phyloP scores from a whole-genome alignment of 2,329 filamentous ascomycete genomes.

The Talaromyces albobiverticillius region DNA sequence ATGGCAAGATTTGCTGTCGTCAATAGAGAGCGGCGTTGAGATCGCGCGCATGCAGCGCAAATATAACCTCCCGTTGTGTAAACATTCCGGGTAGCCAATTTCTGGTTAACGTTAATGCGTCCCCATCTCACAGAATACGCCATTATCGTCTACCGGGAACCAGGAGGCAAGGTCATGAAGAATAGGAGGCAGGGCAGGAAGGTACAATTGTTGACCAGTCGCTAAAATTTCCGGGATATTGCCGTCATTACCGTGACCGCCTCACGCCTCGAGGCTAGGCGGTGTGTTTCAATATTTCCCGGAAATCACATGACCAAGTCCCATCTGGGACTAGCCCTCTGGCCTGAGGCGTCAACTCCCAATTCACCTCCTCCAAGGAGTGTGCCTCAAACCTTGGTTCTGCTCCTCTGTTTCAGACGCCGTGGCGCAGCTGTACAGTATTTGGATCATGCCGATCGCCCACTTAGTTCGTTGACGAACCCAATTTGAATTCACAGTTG shows the following conservation, averaged over 20 bases:
- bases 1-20: conserved; percentile 3
- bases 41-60: conserved; percentile 16
- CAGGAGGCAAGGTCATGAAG: not conserved
- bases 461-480: not conserved
- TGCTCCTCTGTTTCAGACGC: no score
- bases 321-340: not conserved
- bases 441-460: no score
- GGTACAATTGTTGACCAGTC: not conserved
- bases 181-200: not conserved
- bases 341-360: not conserved
- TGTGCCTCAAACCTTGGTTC: no score
- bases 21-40: conserved; percentile 13
- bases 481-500: no score
- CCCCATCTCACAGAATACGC: conserved; percentile 7
- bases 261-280: not conserved
- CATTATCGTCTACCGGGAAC: not conserved
- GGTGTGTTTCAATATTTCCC: not conserved
- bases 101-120: not conserved
- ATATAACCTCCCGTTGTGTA: conserved; percentile 9
- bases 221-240: conserved; percentile 11
- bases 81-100: not conserved
- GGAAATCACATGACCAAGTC: not conserved
- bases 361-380: no score
- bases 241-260: conserved; percentile 11
- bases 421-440: not conserved